Conservation (phyloP, 2,329 filamentous ascomycete species). For the Colletotrichum chrysophilum region DNA sequence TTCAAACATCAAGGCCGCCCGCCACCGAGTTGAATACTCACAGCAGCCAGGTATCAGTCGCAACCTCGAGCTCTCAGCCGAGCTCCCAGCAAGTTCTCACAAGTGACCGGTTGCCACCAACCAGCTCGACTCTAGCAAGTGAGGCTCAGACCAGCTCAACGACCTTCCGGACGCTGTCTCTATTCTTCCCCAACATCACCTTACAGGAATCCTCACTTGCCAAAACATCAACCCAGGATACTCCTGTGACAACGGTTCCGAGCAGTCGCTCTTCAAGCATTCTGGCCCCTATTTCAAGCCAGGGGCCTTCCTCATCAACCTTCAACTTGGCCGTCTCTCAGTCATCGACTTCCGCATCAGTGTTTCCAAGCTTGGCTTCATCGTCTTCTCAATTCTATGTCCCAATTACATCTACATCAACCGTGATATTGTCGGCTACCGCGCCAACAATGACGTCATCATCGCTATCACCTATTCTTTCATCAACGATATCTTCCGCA, state of each 20-base stretch:
- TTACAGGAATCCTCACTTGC: background rate
- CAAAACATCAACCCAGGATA: background rate
- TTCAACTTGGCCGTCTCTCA: no score
- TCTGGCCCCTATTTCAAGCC: no score
- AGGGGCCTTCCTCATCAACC: no score
- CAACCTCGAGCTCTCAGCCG: background rate
- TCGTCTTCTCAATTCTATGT: no score
- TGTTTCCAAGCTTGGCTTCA: no score
- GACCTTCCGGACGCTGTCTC: background rate
- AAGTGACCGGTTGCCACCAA: no score
- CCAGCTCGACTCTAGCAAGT: background rate
- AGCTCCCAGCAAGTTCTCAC: background rate
- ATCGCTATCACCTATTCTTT: no score
- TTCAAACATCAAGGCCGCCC: background rate
- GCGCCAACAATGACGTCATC: no score
- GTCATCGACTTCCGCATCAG: no score
- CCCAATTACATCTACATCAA: no score
- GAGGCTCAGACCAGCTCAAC: background rate
- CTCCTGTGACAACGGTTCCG: background rate
- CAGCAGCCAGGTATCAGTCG: background rate
- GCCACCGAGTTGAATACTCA: background rate
- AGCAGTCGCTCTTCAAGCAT: background rate
- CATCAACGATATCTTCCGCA: no score
- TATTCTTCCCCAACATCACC: background rate
- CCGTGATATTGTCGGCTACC: no score